Percentiles rank a stretch among this genome's conserved stretches.
phyloP scores from a whole-genome alignment of 2,329 filamentous ascomycete species.

The Plenodomus tracheiphilus region DNA sequence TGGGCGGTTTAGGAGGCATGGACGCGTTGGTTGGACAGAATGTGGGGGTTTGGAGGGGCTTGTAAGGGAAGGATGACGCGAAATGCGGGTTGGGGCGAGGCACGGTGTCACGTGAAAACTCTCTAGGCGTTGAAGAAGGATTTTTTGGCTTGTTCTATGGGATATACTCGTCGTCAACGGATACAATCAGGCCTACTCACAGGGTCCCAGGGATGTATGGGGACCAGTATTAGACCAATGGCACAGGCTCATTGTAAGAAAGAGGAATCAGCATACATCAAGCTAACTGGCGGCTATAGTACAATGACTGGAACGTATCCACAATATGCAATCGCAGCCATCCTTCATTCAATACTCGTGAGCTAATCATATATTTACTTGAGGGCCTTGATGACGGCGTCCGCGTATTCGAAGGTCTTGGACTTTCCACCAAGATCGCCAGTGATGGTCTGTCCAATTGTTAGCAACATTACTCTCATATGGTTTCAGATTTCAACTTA shows the following conservation, averaged over 20 bases:
- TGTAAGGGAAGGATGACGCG: not conserved
- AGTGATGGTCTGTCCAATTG: constrained; percentile 66
- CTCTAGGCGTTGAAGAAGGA: too few relatives aligned
- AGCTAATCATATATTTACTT: constrained; percentile 38
- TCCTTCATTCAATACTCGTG: constrained; percentile 30
- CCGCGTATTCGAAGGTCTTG: constrained; percentile 93
- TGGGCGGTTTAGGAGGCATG: constrained; percentile 33
- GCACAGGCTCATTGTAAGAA: not conserved
- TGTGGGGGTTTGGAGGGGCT: too few relatives aligned
- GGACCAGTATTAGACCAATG: too few relatives aligned
- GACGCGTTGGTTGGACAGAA: not conserved
- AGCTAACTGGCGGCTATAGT: constrained; percentile 39
- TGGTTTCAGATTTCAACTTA: constrained; percentile 38
- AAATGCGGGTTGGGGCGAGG: not conserved
- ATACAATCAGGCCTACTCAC: too few relatives aligned
- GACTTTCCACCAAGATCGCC: constrained; percentile 95
- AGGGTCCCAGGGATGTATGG: too few relatives aligned
- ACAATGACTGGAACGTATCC: constrained; percentile 44
- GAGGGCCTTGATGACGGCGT: constrained; percentile 78
- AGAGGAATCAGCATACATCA: constrained; percentile 22
- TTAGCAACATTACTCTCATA: constrained; percentile 13
- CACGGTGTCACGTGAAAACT: constrained; percentile 14
- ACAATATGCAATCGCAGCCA: constrained; percentile 43
- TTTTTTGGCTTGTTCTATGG: too few relatives aligned
- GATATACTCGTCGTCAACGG: too few relatives aligned